Percentiles rank a stretch among this genome's conserved stretches.
phyloP scores from a whole-genome alignment of 306 rosid species.

The Medicago arabica region DNA sequence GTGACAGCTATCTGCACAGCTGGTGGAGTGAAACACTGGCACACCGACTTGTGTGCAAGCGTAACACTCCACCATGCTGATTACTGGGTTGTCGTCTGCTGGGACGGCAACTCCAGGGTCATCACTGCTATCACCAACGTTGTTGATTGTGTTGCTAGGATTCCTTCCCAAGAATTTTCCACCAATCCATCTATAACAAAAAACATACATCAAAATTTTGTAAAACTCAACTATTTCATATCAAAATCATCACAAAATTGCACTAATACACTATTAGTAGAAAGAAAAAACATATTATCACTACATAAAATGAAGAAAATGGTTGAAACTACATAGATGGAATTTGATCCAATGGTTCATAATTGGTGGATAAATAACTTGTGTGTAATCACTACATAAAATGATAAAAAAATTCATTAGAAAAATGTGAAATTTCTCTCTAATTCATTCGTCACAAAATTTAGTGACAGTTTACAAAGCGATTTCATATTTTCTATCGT shows the following conservation, averaged over 20 bases:
- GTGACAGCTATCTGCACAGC: slow-evolving; percentile 65
- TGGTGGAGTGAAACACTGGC: slow-evolving; percentile 92
- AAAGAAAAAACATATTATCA: too few relatives aligned
- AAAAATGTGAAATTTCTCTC: too few relatives aligned
- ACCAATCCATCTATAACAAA: slow-evolving; percentile 56
- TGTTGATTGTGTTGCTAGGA: slow-evolving; percentile 5
- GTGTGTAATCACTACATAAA: too few relatives aligned
- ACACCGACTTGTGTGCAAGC: slow-evolving; percentile 92
- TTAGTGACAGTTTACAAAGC: background rate
- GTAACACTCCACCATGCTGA: slow-evolving; percentile 67
- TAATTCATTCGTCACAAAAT: background rate
- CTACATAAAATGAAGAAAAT: too few relatives aligned
- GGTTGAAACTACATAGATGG: background rate
- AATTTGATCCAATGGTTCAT: background rate
- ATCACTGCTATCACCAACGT: slow-evolving; percentile 23
- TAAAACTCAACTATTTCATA: background rate
- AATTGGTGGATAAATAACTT: background rate
- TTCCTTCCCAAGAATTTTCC: slow-evolving; percentile 26
- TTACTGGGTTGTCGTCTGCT: slow-evolving; percentile 36
- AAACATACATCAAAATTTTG: background rate
- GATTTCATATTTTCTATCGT: too few relatives aligned
- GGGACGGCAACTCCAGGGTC: background rate
- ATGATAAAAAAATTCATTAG: too few relatives aligned
- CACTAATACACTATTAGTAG: too few relatives aligned
- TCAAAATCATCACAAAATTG: background rate